Base-by-base conservation (phyloP, 495 filamentous ascomycete species). In the Penicillium desertorum region DNA sequence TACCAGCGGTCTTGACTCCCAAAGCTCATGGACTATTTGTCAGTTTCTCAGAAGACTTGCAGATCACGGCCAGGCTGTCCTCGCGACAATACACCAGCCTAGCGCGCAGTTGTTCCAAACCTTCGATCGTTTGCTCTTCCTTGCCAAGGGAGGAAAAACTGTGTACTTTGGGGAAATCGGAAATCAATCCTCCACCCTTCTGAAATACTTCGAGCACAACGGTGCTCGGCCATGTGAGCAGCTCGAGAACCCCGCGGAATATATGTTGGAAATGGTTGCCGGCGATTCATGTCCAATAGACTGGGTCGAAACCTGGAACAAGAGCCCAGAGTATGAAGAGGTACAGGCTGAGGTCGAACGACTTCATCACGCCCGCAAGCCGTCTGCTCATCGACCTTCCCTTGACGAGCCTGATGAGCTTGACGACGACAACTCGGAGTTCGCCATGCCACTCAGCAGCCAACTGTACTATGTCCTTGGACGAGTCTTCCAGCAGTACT, bases 31-130 rank as follows among this genome's bases (percentile, higher is more conserved):
- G 88, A 84, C 88, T 19, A 94, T 96, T 62, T 79, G 88, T 50
- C 77, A 84, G 51, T 82, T 96, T 34, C 78, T 96, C 16, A 79
- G 89, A 62, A 90, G 90, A 67, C 78, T 96, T 23, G 89, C 91
- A 48, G 87, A 90, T 71, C 85, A 83, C 59, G 91, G 91, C 17
- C 90, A 95, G 68, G 91, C 92, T 41, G 86, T 96, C 61, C 83
- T 96, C 7, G 91, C 88, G 63, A 96, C 92, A 3, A 96, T 98
- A 54, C 93, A 98, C 70, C 93, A 98, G 68, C 91, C 91, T 1
- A 92, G 88, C 2, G 90, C 90, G 30, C 85, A 92, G 67, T 78
- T 98, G 43, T 95, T 98, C 76, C 88, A 96, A 65, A 83, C 88
- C 44, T 98, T 98, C 64, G 92, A 98, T 69, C 84, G 89, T 19